A percentile compares a stretch with the other conserved stretches of the same genome.
Conservation (phyloP, 495 filamentous ascomycete genomes). For the Aspergillus bertholletiae region DNA sequence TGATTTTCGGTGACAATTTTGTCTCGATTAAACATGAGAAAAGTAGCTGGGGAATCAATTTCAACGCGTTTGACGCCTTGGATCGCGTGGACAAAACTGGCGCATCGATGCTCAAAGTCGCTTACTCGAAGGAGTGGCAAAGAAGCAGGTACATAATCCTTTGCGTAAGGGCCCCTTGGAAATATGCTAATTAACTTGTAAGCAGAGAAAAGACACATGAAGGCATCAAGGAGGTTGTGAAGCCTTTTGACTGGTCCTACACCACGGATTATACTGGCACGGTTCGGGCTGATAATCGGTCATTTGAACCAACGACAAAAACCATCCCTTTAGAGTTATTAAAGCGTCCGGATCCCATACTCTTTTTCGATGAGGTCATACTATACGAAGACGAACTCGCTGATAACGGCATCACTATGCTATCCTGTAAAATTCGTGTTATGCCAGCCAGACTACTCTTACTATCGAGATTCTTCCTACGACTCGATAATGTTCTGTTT, state of each 20-base stretch:
- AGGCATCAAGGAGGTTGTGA: slow-evolving; percentile 88
- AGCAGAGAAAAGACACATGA: slow-evolving; percentile 76
- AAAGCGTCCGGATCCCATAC: slow-evolving; percentile 81
- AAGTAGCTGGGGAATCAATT: slow-evolving; percentile 69
- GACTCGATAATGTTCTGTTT: slow-evolving; percentile 84
- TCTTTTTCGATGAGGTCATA: slow-evolving; percentile 92
- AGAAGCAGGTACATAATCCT: slow-evolving; percentile 60
- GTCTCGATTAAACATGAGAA: slow-evolving; percentile 66
- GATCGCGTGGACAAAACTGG: slow-evolving; percentile 93
- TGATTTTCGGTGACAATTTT: slow-evolving; percentile 97
- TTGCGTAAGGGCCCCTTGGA: too few relatives aligned
- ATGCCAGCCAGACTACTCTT: slow-evolving; percentile 85
- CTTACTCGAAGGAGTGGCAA: slow-evolving; percentile 89
- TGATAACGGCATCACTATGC: slow-evolving; percentile 88
- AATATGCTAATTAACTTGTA: slow-evolving; percentile 26
- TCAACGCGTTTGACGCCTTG: slow-evolving; percentile 82
- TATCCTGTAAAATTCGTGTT: slow-evolving; percentile 85
- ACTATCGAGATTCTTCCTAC: slow-evolving; percentile 85
- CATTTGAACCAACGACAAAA: slow-evolving; percentile 49
- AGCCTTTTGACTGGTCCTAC: slow-evolving; percentile 98
- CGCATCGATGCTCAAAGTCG: slow-evolving; percentile 81
- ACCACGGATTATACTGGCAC: slow-evolving; percentile 81
- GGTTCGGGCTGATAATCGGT: slow-evolving; percentile 26
- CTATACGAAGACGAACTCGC: slow-evolving; percentile 97
- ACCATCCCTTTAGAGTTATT: slow-evolving; percentile 82